These are phyloP conservation scores for Penicillium palitans DNA, from an alignment of 2,329 filamentous ascomycete genomes.

Conservation along the genomic window DNA sequence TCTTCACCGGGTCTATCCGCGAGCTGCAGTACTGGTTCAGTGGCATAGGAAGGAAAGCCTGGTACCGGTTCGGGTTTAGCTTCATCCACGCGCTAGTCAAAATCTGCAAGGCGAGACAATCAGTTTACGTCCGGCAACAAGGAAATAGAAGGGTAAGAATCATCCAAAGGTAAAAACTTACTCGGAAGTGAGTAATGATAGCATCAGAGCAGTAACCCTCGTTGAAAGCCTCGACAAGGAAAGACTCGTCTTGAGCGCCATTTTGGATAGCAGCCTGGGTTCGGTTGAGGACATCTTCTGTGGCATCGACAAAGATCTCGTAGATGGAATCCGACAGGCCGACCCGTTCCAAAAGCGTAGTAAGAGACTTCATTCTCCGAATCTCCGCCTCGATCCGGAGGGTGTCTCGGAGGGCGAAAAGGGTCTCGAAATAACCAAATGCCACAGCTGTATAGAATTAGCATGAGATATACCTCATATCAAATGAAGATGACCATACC, in stretches of 20 bases:
- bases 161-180: slow-evolving; percentile 34
- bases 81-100: slow-evolving; percentile 85
- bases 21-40: slow-evolving; percentile 69
- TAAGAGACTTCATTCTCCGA: slow-evolving; percentile 69
- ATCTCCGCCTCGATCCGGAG: slow-evolving; percentile 69
- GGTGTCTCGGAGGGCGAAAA: slow-evolving; percentile 67
- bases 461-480: slow-evolving; percentile 4
- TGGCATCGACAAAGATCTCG: slow-evolving; percentile 81
- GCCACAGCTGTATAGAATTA: slow-evolving; percentile 67
- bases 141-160: slow-evolving; percentile 9
- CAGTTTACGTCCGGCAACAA: slow-evolving; percentile 5
- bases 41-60: slow-evolving; percentile 67
- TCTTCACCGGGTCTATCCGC: slow-evolving; percentile 70
- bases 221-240: slow-evolving; percentile 72
- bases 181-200: slow-evolving; percentile 81
- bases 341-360: slow-evolving; percentile 66
- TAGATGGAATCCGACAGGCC: slow-evolving; percentile 70
- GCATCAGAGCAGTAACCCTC: slow-evolving; percentile 64
- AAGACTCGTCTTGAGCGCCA: slow-evolving; percentile 57
- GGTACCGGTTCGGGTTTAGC: slow-evolving; percentile 67
- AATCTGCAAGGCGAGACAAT: slow-evolving; percentile 52
- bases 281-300: slow-evolving; percentile 65
- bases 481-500: slow-evolving; percentile 60
- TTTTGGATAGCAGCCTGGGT: slow-evolving; percentile 59
- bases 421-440: slow-evolving; percentile 88